Base-by-base conservation (phyloP, 2,329 filamentous ascomycete species). In the Hypoxylon sp. region DNA sequence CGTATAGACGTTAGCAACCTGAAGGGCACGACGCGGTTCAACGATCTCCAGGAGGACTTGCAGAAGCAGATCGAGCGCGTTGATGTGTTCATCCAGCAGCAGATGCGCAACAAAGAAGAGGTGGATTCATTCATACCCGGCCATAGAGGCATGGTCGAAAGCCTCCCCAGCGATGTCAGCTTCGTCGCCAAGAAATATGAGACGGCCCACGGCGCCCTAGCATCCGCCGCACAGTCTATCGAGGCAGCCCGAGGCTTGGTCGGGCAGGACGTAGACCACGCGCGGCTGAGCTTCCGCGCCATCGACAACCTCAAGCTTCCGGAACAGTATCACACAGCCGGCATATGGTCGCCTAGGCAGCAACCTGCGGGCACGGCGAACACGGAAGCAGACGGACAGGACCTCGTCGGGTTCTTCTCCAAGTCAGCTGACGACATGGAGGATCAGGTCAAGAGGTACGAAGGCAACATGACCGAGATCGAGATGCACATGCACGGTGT, bases 1-100 rank as follows among this genome's bases (percentile, higher is more conserved):
- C 88, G 90, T 69, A 90, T 96, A 68, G 90, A 95, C 74, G 77
- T 90, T 48, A 85, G 85, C 67, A 91, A 90, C 70, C 80, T 98
- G 58, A 87, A 92, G 48, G 89, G 90, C 13, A 96, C 93, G 0
- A 97, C 92, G 3, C 91, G 95, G 60, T 97, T 95, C 79, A 91
- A 92, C 71, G 94, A 97, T 74, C 87, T 97, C 23, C 86, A 90
- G 58, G 89, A 94, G 65, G 86, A 91, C 24, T 80, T 97, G 13
- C 92, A 96, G 70, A 85, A 87, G 61, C 79, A 91, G 65, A 90
- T 99, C 60, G 86, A 91, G 61, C 77, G 81, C 8, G 86, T 96
- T 62, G 94, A 99, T 74, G 84, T 85, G 55, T 86, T 88, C 63
- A 94, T 99, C 67, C 85, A 91, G 67, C 82, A 83, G 50, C 92